Evolutionary conservation across 768 basidiomycete species (phyloP), one percentile per base, ranked within the genome.

Genomic region (Russula olivacea): DNA sequence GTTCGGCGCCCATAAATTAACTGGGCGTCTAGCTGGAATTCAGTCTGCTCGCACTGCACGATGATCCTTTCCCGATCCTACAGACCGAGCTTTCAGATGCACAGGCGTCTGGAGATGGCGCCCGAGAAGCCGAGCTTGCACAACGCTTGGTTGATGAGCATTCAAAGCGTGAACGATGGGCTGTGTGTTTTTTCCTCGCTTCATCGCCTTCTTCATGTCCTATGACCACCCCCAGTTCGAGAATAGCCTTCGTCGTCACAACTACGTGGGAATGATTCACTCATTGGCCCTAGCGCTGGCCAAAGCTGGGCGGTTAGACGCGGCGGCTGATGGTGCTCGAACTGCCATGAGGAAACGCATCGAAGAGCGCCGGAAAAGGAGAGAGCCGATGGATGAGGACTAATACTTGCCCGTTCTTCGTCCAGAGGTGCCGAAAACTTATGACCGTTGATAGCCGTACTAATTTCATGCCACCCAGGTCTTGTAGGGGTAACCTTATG

Each of bases 31-130:
- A 95, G 93, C 79, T 96, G 58, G 91, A 95, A 72, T 98, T 98
- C 78, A 94, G 89, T 73, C 82, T 98, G 40, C 83, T 97, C 40
- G 93, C 91, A 7, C 77, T 99, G 49, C 87, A 88, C 59, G 85
- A 89, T 48, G 89, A 93, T 71, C 89, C 91, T 34, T 68, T 97
- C 28, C 89, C 89, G 14, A 69, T 73, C 6, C 80, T 98, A 25
- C 81, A 85, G 71, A 71, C 77, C 25, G 83, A 86, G 55, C 73
- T 93, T 73, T 65, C 74, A 75, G 56, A 85, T 81, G 71, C 72
- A 69, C 64, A 72, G 75, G 63, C 60, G 74, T 80, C 63, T 68
- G 79, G 68, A 12, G 59, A 67, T 19, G 63, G 68, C 5, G 50
- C 58, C 11, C 63, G 66, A 28, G 82, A 80, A 15, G 79, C 77